These are phyloP conservation scores for Cladosporium halotolerans DNA, from an alignment of 2,329 filamentous ascomycete genomes.

Conservation along the genomic window DNA sequence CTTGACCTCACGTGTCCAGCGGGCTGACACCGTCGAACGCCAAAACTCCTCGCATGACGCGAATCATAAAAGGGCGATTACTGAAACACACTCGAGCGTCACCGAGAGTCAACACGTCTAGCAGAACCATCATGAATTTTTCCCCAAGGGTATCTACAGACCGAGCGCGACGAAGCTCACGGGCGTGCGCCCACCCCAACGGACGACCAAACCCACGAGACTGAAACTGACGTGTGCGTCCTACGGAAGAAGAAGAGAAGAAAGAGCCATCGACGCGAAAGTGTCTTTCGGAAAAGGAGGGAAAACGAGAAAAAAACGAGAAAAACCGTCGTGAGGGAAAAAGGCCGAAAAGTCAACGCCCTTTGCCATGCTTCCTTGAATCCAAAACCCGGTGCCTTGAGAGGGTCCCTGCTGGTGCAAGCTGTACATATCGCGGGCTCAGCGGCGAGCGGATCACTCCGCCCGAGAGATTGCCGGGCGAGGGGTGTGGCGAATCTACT, in stretches of 20 bases:
- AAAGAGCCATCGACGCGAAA: not conserved
- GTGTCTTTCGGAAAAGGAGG: too few relatives aligned
- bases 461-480: not conserved
- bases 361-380: constrained; percentile 9
- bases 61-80: too few relatives aligned
- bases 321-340: constrained; percentile 7
- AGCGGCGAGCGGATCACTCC: not conserved
- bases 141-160: constrained; percentile 10
- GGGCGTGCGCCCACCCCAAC: not conserved
- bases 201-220: constrained; percentile 6
- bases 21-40: too few relatives aligned
- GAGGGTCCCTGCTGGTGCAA: not conserved
- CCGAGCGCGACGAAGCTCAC: not conserved
- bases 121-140: not conserved
- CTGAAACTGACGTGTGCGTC: constrained; percentile 11
- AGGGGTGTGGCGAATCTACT: not conserved
- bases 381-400: not conserved
- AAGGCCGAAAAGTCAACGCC: not conserved
- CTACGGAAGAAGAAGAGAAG: constrained; percentile 1
- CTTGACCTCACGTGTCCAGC: too few relatives aligned
- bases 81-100: too few relatives aligned
- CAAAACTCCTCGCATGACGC: too few relatives aligned
- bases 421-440: constrained; percentile 10
- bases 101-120: too few relatives aligned
- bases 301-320: not conserved